Evolutionary conservation across 192 early-diverging fungal species (phyloP).

Genomic region (Chytriomyces sp.): DNA sequence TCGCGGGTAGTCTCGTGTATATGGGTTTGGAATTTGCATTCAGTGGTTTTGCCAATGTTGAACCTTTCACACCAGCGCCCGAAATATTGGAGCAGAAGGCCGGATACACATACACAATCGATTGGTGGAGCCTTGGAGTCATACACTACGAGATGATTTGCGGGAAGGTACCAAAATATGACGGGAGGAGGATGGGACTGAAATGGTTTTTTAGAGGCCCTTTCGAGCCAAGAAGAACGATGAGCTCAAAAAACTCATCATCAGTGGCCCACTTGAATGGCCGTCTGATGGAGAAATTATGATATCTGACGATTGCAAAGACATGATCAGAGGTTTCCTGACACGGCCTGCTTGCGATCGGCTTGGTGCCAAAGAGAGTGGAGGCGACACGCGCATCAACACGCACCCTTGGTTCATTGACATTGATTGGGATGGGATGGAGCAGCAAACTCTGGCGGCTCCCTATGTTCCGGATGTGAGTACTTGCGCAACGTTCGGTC

Average conservation of each 20-base stretch:
- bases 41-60: neutral
- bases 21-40: slow-evolving; percentile 55
- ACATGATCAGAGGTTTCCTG: slow-evolving; percentile 55
- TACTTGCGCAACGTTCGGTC: slow-evolving; percentile 8
- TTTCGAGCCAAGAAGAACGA: slow-evolving; percentile 80
- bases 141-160: slow-evolving; percentile 56
- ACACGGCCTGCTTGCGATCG: slow-evolving; percentile 73
- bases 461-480: slow-evolving; percentile 55
- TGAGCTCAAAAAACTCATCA: slow-evolving; percentile 68
- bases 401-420: slow-evolving; percentile 46
- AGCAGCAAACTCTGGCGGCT: slow-evolving; percentile 39
- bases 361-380: slow-evolving; percentile 72
- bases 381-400: slow-evolving; percentile 63
- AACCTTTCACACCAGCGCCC: slow-evolving; percentile 27
- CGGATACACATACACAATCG: slow-evolving; percentile 82
- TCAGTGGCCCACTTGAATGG: slow-evolving; percentile 67
- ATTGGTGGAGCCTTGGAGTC: slow-evolving; percentile 97
- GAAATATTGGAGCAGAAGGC: slow-evolving; percentile 40
- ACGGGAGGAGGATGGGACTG: neutral
- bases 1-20: slow-evolving; percentile 65
- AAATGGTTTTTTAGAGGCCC: slow-evolving; percentile 48
- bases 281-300: slow-evolving; percentile 42
- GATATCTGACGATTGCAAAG: slow-evolving; percentile 25
- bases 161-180: slow-evolving; percentile 41
- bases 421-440: slow-evolving; percentile 49